Conservation (phyloP, 1,284 basidiomycete species). For the Puccinia polysora region DNA sequence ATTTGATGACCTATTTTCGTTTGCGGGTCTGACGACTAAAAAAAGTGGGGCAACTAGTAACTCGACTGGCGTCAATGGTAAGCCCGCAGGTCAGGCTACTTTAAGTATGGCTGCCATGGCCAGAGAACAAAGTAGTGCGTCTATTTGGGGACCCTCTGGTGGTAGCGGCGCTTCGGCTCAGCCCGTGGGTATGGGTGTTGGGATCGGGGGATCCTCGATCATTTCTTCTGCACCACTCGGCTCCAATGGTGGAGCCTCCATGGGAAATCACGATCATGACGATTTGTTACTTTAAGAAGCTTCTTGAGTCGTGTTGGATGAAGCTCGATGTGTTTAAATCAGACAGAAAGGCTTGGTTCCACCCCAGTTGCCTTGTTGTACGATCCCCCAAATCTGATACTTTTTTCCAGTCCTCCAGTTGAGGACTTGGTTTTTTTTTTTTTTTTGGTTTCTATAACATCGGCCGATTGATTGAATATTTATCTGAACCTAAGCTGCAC, state of each 20-base stretch:
- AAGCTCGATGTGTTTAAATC: background rate
- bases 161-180: background rate
- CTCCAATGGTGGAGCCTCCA: background rate
- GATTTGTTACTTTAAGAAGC: constrained; percentile 27
- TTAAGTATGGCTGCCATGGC: constrained; percentile 41
- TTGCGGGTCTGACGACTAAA: constrained; percentile 21
- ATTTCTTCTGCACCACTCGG: background rate
- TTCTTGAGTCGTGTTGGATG: too few species aligned
- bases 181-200: background rate
- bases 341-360: background rate
- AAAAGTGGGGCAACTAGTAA: background rate
- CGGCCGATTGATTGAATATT: too few species aligned
- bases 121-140: constrained; percentile 40
- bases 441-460: too few species aligned
- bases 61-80: background rate
- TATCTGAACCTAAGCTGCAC: too few species aligned
- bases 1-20: constrained; percentile 41
- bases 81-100: constrained; percentile 1
- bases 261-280: constrained; percentile 15
- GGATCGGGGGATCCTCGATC: background rate
- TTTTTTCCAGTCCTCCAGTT: too few species aligned
- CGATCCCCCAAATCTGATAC: too few species aligned
- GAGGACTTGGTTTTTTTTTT: too few species aligned
- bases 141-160: constrained; percentile 29
- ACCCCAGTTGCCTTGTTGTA: background rate